Evolutionary conservation across 768 basidiomycete species (phyloP), one percentile per base, ranked within the genome.

Genomic region (Lentinula aciculospora): DNA sequence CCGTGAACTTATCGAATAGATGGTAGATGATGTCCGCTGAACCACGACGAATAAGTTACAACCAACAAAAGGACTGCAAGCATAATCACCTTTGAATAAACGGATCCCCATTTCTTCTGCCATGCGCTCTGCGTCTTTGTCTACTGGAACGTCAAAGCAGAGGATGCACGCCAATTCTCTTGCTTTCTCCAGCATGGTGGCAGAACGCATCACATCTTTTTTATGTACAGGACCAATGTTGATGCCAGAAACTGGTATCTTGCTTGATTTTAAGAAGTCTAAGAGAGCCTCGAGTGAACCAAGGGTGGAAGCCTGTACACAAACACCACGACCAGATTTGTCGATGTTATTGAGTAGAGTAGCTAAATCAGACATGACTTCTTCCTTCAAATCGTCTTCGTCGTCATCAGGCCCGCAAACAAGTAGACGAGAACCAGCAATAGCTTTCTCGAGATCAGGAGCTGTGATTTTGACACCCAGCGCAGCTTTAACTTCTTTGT

Each of bases 11-110:
- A 67, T 98, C 95, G 68, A 98, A 98, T 45, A 99, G 75, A 69
- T 98, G 96, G 72, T 99, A 99, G 64, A 99, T 98, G 69, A 98
- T 98, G 71, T 97, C 94, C 61, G 96, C 96, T 98, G 69, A 27
- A 61, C 28, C 59, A 9, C 44, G 9, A 37, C 48, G 19, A 51
- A 48, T 63, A 25, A 66, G 58, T 29, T 25, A 37, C 32, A 2
- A 49, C 19, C 29, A 27, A 17, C 36, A 60, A 21, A 62, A 36
- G 4, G 44, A 53, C n/a, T n/a, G 42, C 51, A 34, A 15, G 3
- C 58, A 29, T 19, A 36, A 51, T 36, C 60, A 95, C 96, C 95
- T 76, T 88, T 94, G 81, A 98, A 99, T 64, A 99, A 74, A 62
- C 82, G 83, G 67, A 99, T 88, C 32, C 95, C 95, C 81, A 93